Evolutionary conservation across 768 basidiomycete genomes (phyloP), one percentile per base, ranked within the genome.

Genomic region (Boletus vermiculosoides): DNA sequence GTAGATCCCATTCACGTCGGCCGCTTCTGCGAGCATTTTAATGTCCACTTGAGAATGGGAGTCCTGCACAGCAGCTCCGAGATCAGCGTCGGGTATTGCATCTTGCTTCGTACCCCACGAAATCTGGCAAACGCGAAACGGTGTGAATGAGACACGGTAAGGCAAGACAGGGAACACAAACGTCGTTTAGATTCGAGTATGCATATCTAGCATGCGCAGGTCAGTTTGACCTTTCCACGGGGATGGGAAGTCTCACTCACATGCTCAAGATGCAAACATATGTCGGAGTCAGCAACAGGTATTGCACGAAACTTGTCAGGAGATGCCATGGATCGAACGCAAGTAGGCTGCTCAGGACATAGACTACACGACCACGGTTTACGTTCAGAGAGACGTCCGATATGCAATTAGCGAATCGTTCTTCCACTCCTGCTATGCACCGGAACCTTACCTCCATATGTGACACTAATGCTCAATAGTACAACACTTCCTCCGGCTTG

Each of bases 61-160:
- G 65, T 94, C 87, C 66, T 92, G 90, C 39, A 85, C 83, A 46
- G 94, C 90, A 8, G 85, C 84, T 11, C 93, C 93, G 18, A 97
- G 83, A 67, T 96, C 93, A 0, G 82, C 80, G 50, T 89, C 86
- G 0, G 82, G 79, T 3, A 80, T 74, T 10, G 82, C 81, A 36
- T 93, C 90, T 73, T 93, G 90, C 72, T 98, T 98, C n/a, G 94
- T 98, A 6, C 94, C 94, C 94, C 94, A 92, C 25, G 92, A 92
- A 42, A 92, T 91, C 88, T 90, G 65, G 5, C 45, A 39, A 16
- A 16, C 39, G 45, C 46, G 33, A 42, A 53, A 53, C 37, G 28
- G 48, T 16, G n/a, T 23, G 16, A 56, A 22, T 31, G 49, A 63
- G n/a, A 59, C 55, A 30, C 63, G 20, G 54, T 60, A 59, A 40